These are phyloP conservation scores for Gossypium gossypioides DNA, from an alignment of 441 rosid species.

Conservation along the genomic window DNA sequence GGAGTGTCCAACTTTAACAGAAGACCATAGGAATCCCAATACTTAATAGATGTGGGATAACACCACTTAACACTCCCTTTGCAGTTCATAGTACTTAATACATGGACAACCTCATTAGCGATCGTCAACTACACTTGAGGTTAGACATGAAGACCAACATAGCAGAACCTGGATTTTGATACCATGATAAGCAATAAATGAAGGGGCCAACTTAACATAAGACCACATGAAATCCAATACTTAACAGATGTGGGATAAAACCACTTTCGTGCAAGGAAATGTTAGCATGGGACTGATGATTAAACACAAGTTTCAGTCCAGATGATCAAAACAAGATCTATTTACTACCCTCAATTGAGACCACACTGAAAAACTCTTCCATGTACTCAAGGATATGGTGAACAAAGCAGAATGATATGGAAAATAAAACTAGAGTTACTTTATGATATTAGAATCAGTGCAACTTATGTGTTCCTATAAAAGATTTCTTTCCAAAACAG, in stretches of 20 bases:
- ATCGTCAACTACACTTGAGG: too few relatives aligned
- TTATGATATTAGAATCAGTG: not conserved
- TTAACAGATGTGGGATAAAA: not conserved
- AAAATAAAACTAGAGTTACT: not conserved
- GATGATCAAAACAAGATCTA: not conserved
- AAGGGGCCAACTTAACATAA: not conserved
- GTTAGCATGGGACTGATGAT: not conserved
- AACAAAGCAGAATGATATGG: not conserved
- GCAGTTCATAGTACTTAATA: too few relatives aligned
- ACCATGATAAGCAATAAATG: not conserved
- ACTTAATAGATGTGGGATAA: too few relatives aligned
- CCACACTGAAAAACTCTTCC: not conserved
- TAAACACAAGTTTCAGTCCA: not conserved
- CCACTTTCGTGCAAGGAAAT: not conserved
- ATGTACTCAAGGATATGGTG: not conserved
- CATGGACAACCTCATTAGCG: too few relatives aligned
- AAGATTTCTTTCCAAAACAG: not conserved
- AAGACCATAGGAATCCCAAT: too few relatives aligned
- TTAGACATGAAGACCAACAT: too few relatives aligned
- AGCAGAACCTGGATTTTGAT: too few relatives aligned
- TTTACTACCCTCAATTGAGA: not conserved
- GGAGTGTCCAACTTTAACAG: too few relatives aligned
- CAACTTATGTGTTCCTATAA: slow-evolving; percentile 1
- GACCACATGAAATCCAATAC: not conserved
- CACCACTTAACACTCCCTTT: too few relatives aligned